Conservation (phyloP, 768 basidiomycete species). For the Dictyophora rubrovolvata region DNA sequence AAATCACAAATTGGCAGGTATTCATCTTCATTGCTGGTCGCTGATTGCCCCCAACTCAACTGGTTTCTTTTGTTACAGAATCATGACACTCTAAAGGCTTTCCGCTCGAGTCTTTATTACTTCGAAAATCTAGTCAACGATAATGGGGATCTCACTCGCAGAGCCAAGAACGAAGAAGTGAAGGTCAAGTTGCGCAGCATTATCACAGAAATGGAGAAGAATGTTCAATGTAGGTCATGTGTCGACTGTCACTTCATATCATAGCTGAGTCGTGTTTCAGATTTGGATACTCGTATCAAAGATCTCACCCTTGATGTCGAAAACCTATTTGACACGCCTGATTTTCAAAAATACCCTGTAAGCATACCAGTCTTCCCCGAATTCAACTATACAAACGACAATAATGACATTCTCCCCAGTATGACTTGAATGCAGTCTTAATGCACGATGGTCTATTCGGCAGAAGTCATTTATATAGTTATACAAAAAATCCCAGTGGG, state of each 20-base stretch:
- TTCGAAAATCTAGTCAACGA: constrained; percentile 56
- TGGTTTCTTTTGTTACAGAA: constrained; percentile 29
- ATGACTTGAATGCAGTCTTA: constrained; percentile 70
- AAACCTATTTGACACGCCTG: constrained; percentile 48
- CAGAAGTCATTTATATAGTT: constrained; percentile 68
- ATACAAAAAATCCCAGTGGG: constrained; percentile 51
- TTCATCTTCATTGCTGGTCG: constrained; percentile 16
- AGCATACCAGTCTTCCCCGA: constrained; percentile 12
- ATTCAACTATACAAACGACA: neutral
- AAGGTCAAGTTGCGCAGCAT: constrained; percentile 42
- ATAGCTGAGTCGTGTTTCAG: constrained; percentile 25
- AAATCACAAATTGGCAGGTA: constrained; percentile 49
- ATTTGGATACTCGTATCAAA: constrained; percentile 39
- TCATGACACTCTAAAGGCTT: constrained; percentile 50
- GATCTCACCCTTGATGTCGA: constrained; percentile 34
- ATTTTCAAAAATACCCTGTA: constrained; percentile 52
- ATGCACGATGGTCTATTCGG: constrained; percentile 72
- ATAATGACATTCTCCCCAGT: constrained; percentile 30
- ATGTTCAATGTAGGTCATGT: constrained; percentile 38
- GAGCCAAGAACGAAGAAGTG: constrained; percentile 32
- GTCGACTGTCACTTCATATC: neutral
- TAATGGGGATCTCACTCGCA: constrained; percentile 37
- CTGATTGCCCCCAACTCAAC: neutral
- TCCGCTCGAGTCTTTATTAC: constrained; percentile 56
- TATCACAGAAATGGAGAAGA: constrained; percentile 40